Conservation (phyloP, 1,284 basidiomycete species). For the Rugosomyces carneus region DNA sequence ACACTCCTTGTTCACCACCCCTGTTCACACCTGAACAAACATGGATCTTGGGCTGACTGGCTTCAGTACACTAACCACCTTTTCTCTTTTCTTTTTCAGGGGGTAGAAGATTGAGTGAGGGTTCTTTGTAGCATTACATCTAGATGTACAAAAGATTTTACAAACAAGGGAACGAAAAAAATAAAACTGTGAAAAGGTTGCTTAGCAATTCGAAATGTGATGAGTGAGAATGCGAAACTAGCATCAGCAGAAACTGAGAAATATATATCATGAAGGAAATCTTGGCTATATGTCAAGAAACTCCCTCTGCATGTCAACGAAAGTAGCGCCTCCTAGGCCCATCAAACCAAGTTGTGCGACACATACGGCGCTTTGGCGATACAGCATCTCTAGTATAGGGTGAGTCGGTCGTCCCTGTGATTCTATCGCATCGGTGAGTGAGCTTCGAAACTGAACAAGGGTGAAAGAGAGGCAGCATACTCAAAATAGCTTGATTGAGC, state of each 20-base stretch:
- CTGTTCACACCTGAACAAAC: constrained; percentile 22
- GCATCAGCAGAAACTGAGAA: neutral
- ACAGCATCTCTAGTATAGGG: constrained; percentile 69
- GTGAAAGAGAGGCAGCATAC: constrained; percentile 37
- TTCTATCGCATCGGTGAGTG: constrained; percentile 34
- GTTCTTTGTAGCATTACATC: neutral
- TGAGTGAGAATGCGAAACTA: neutral
- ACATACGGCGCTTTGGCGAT: constrained; percentile 62
- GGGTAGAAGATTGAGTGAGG: neutral
- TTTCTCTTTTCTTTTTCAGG: too few species aligned
- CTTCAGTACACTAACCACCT: too few species aligned
- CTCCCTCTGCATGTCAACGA: constrained; percentile 71
- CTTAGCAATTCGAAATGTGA: neutral
- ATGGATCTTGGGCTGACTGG: constrained; percentile 19
- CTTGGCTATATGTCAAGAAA: constrained; percentile 39
- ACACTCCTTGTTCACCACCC: constrained; percentile 21
- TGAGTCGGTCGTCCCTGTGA: constrained; percentile 69
- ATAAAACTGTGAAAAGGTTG: neutral
- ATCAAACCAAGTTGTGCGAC: constrained; percentile 62
- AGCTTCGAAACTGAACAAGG: neutral
- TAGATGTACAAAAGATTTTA: constrained; percentile 3
- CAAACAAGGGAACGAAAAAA: constrained; percentile 1
- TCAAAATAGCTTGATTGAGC: constrained; percentile 74
- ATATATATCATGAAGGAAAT: constrained; percentile 3
- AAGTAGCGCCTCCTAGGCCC: constrained; percentile 70